Percentiles rank a stretch among this genome's conserved stretches.
Conservation (phyloP, 164 flowering plant species). For the Aristolochia contorta region DNA sequence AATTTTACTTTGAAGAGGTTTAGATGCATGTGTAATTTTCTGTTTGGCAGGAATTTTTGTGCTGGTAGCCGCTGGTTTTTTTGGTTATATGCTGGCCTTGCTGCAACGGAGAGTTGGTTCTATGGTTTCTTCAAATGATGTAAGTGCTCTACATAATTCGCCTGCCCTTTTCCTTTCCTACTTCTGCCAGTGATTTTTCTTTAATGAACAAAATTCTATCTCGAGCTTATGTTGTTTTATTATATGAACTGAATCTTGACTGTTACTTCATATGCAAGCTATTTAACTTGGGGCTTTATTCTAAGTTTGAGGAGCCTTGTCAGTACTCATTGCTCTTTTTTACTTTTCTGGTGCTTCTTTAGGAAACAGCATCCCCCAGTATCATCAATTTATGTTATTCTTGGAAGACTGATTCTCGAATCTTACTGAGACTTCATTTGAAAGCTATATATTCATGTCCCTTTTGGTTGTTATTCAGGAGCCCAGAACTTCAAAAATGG, state of each 20-base stretch:
- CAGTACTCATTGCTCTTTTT: neutral
- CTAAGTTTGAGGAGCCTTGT: neutral
- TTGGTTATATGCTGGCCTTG: conserved; percentile 90
- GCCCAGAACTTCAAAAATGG: conserved; percentile 14
- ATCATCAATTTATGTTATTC: conserved; percentile 1
- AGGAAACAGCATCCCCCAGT: neutral
- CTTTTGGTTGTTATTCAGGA: conserved; percentile 25
- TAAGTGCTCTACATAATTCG: conserved; percentile 22
- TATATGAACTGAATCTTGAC: too few species aligned
- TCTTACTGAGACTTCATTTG: neutral
- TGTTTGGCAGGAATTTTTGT: conserved; percentile 67
- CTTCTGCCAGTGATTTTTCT: neutral
- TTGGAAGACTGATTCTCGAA: neutral
- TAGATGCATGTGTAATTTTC: neutral
- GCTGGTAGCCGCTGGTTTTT: conserved; percentile 75
- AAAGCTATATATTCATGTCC: neutral
- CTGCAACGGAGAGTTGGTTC: conserved; percentile 70
- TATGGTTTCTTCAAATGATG: conserved; percentile 50
- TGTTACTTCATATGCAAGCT: too few species aligned
- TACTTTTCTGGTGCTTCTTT: neutral
- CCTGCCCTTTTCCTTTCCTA: neutral
- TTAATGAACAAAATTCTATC: neutral
- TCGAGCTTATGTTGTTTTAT: too few species aligned
- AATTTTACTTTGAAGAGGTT: too few species aligned
- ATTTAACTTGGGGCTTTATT: too few species aligned